Conservation (phyloP, 169 alveolate species). For the Toxoplasma gondii region DNA sequence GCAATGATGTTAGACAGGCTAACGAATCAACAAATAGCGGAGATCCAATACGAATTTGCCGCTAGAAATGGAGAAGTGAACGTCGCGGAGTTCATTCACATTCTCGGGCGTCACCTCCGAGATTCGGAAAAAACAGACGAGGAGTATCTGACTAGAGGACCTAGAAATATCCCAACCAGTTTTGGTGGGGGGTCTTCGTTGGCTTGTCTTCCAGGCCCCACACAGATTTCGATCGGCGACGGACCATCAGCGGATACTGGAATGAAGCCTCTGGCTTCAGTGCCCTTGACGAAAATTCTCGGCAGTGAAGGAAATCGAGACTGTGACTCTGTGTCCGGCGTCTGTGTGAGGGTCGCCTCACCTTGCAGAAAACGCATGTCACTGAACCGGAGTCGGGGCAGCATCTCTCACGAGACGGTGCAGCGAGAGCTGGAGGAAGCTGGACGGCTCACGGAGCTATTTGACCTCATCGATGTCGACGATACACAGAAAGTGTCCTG, state of each 20-base stretch:
- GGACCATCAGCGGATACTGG: too few species aligned
- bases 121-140: not conserved
- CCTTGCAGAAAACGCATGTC: not conserved
- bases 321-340: not conserved
- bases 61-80: conserved; percentile 7
- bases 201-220: too few species aligned
- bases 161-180: too few species aligned
- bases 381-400: not conserved
- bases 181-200: too few species aligned
- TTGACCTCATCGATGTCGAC: conserved; percentile 36
- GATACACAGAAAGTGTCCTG: not conserved
- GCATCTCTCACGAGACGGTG: not conserved
- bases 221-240: too few species aligned
- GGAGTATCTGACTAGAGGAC: not conserved
- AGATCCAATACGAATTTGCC: conserved; percentile 22
- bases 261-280: too few species aligned
- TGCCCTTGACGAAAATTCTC: not conserved
- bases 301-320: not conserved
- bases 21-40: conserved; percentile 11
- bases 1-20: conserved; percentile 10
- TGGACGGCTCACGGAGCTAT: conserved; percentile 23
- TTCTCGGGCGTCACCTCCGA: conserved; percentile 14
- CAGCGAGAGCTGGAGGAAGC: not conserved
- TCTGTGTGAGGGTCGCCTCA: not conserved
- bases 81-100: conserved; percentile 9